These are phyloP conservation scores for Lolium perenne DNA, from an alignment of 176 grass and related monocot species.

Conservation along the genomic window DNA sequence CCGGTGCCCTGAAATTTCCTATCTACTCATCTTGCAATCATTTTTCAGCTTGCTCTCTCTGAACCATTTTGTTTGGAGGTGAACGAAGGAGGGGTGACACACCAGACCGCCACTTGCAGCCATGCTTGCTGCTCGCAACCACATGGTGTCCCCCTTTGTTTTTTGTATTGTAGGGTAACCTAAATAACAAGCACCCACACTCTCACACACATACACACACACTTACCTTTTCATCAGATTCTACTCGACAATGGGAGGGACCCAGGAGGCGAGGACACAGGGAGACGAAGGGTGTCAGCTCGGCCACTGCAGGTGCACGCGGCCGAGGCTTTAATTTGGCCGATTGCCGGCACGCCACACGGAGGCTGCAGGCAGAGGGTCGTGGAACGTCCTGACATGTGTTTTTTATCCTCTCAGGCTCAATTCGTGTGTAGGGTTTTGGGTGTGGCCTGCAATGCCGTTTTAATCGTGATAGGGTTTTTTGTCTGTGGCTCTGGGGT, in stretches of 20 bases:
- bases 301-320: constrained; percentile 35
- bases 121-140: constrained; percentile 15
- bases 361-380: not conserved
- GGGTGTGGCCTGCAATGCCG: not conserved
- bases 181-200: not conserved
- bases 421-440: not conserved
- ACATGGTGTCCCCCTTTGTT: constrained; percentile 31
- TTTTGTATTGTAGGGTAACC: not conserved
- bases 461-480: constrained; percentile 19
- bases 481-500: constrained; percentile 1
- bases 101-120: constrained; percentile 37
- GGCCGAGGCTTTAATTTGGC: constrained; percentile 26
- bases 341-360: not conserved
- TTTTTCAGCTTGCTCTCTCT: not conserved
- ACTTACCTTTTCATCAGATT: not conserved
- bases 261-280: not conserved
- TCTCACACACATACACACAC: no score
- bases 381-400: constrained; percentile 46
- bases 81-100: constrained; percentile 25
- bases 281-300: constrained; percentile 1
- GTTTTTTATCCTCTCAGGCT: constrained; percentile 28
- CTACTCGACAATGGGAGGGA: not conserved
- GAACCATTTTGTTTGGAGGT: constrained; percentile 41
- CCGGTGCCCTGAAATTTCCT: not conserved
- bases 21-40: not conserved